Percentiles rank a stretch among this genome's conserved stretches.
Evolutionary conservation across 108 stramenopile genomes (phyloP).

Genomic region (Nitzschia inconspicua): DNA sequence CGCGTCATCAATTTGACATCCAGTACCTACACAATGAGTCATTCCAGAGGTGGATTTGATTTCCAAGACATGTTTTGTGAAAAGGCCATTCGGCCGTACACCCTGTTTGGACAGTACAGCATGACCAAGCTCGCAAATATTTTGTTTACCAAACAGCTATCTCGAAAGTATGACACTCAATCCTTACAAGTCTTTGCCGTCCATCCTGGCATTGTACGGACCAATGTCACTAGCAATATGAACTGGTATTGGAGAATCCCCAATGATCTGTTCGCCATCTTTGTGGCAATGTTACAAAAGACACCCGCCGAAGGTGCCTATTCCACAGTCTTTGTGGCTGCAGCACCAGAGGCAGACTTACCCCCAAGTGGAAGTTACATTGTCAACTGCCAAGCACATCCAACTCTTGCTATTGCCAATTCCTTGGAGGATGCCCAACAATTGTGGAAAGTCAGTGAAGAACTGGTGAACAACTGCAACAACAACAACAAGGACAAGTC

Average conservation of each 20-base stretch:
- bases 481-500: too few species aligned
- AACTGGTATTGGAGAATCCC: conserved; percentile 68
- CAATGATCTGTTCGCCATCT: conserved; percentile 47
- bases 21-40: conserved; percentile 37
- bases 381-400: too few species aligned
- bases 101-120: conserved; percentile 84
- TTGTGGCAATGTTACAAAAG: conserved; percentile 65
- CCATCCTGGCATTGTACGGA: conserved; percentile 90
- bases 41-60: conserved; percentile 41
- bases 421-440: too few species aligned
- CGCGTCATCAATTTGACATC: conserved; percentile 35
- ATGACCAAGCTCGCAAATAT: conserved; percentile 88
- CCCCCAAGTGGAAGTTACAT: too few species aligned
- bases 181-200: conserved; percentile 41
- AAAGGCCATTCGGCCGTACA: conserved; percentile 43
- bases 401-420: too few species aligned
- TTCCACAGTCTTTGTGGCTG: conserved; percentile 61
- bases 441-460: too few species aligned
- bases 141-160: conserved; percentile 69
- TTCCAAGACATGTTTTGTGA: conserved; percentile 71
- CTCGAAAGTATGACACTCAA: conserved; percentile 30
- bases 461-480: too few species aligned
- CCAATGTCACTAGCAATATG: conserved; percentile 86
- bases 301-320: conserved; percentile 79
- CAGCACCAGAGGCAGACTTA: too few species aligned